These are phyloP conservation scores for Euphorbia pulcherrima DNA, from an alignment of 345 rosid genomes.

Conservation along the genomic window DNA sequence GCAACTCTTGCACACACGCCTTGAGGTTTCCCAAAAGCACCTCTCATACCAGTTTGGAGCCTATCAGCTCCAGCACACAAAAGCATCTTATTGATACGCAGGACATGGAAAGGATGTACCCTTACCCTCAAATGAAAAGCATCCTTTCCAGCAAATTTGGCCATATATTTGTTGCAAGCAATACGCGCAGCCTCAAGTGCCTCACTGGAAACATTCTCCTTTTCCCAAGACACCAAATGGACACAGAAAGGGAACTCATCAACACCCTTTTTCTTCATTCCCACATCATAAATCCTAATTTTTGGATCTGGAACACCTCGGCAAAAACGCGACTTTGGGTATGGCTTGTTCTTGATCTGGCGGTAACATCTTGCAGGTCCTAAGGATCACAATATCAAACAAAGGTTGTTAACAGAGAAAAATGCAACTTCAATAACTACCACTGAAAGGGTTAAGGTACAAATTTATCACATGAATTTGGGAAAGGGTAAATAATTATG, in stretches of 20 bases:
- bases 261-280: conserved; percentile 81
- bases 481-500: no score
- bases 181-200: conserved; percentile 77
- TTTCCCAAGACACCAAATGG: conserved; percentile 76
- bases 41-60: conserved; percentile 81
- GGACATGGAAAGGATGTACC: conserved; percentile 76
- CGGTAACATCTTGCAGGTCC: conserved; percentile 35
- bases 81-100: conserved; percentile 81
- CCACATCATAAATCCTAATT: conserved; percentile 76
- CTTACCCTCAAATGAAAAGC: conserved; percentile 72
- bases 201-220: conserved; percentile 70
- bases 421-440: no score
- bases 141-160: conserved; percentile 69
- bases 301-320: conserved; percentile 80
- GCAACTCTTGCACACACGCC: conserved; percentile 71
- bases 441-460: no score
- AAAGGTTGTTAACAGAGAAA: neutral
- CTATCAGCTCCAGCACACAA: conserved; percentile 88
- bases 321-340: conserved; percentile 61
- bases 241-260: conserved; percentile 81
- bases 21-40: conserved; percentile 74
- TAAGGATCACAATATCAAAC: neutral
- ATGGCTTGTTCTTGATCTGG: conserved; percentile 72
- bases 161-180: conserved; percentile 79
- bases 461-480: no score